Base-by-base conservation (phyloP, 225 moss, liverwort and hornwort species). In the Sphagnum tenellum region DNA sequence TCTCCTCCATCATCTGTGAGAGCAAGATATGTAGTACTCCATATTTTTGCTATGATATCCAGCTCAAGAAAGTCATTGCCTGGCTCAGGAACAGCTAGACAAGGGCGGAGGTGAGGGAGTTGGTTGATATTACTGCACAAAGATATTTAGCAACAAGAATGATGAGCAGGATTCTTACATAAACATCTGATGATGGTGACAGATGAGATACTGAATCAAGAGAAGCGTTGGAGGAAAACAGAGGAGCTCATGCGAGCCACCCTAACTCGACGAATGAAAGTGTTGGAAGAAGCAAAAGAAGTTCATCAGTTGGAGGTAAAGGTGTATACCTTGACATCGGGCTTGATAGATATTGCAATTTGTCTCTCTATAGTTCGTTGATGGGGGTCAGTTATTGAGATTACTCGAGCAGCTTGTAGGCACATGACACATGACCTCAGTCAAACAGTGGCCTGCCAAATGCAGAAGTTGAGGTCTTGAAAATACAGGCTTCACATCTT, bases 231-330 rank as follows among this genome's bases (percentile, higher is more conserved):
- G 89, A 87, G 92, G 60, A 81, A 82, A 69, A 92, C 89, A 2
- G 92, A 92, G 75, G 92, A 87, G 66, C 79, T 72, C 49, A 89
- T 92, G 89, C 81, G 92, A 67, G 85, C 85, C 62, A 89, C 81
- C 49, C 75, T 92, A 53, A 87, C 85, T 76, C 83, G 79, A 73
- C 87, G 87, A 13, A 72, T 92, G 70, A 79, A 81, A 76, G 71
- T 85, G 46, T 58, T 92, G 47, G 83, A 89, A 70, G 73, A 83
- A 62, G 69, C 83, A 46, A 76, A 82, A 79, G 81, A 91, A 50
- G 65, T 66, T 60, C 66, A 76, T 56, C 49, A 56, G 44, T 5
- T 8, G 14, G 69, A 79, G 78, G 76, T 74, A 73, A 60, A 71
- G 4, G 63, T 47, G 52, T 48, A 69, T 7, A 45, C 5, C 61